Evolutionary conservation across 2,329 filamentous ascomycete genomes (phyloP).

Genomic region (Botrytis porri): DNA sequence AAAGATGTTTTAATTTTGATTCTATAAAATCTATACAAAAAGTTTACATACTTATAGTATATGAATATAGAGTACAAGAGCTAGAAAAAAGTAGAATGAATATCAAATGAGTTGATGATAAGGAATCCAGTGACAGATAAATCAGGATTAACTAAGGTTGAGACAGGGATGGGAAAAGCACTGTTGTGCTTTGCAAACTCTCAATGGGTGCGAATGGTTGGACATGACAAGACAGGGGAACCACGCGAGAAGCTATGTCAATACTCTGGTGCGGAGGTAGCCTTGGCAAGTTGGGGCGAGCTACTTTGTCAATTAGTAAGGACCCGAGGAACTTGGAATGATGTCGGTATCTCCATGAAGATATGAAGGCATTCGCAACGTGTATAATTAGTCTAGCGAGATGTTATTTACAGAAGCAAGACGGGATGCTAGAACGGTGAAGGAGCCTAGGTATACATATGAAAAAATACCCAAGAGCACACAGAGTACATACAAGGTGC

Average conservation of each 20-base stretch:
- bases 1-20: no score
- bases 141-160: neutral
- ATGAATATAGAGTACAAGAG: neutral
- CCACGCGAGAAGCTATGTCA: slow-evolving; percentile 10
- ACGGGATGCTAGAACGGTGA: neutral
- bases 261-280: slow-evolving; percentile 1
- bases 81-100: neutral
- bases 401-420: neutral
- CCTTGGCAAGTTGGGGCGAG: neutral
- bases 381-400: neutral
- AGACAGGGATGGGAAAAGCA: neutral
- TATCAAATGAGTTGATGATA: slow-evolving; percentile 1
- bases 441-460: no score
- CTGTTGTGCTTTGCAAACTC: neutral
- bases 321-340: neutral
- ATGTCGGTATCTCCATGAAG: neutral
- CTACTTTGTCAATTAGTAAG: neutral
- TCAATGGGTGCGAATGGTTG: neutral
- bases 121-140: slow-evolving; percentile 3
- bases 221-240: slow-evolving; percentile 12
- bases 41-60: no score
- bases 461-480: neutral
- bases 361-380: neutral
- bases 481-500: neutral
- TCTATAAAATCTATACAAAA: no score